Percentiles rank a stretch among this genome's conserved stretches.
Evolutionary conservation across 148 eudicot genomes (phyloP).

Genomic region (Hydrangea macrophylla): DNA sequence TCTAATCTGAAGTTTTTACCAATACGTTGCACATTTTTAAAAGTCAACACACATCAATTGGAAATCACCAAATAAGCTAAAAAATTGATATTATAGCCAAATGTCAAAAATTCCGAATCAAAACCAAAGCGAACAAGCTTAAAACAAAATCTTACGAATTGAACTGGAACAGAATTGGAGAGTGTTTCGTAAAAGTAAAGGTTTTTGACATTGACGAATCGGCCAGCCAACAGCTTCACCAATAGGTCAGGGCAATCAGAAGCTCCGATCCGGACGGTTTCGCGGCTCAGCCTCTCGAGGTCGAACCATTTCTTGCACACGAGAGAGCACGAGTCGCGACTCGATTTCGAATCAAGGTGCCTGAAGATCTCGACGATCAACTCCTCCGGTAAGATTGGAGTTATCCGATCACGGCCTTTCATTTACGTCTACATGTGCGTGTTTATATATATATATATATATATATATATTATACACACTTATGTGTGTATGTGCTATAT

Average conservation of each 20-base stretch:
- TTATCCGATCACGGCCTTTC: slow-evolving; percentile 56
- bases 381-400: slow-evolving; percentile 56
- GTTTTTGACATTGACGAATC: slow-evolving; percentile 38
- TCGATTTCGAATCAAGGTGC: slow-evolving; percentile 38
- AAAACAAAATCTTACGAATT: slow-evolving; percentile 16
- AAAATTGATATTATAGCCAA: not conserved
- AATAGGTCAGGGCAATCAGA: slow-evolving; percentile 54
- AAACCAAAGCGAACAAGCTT: not conserved
- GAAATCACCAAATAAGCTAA: not conserved
- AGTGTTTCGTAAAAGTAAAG: slow-evolving; percentile 58
- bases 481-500: no score
- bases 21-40: no score
- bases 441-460: no score
- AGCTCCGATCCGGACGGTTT: slow-evolving; percentile 61
- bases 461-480: not conserved
- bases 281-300: slow-evolving; percentile 64
- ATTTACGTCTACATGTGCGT: no score
- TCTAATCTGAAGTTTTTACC: not conserved
- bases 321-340: slow-evolving; percentile 59
- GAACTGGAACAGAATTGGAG: slow-evolving; percentile 33
- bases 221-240: slow-evolving; percentile 33
- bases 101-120: not conserved
- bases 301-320: slow-evolving; percentile 70
- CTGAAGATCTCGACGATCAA: slow-evolving; percentile 55
- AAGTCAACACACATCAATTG: not conserved